These are phyloP conservation scores for Aegilops bicornis DNA, from an alignment of 176 grass and related monocot species.

Conservation along the genomic window DNA sequence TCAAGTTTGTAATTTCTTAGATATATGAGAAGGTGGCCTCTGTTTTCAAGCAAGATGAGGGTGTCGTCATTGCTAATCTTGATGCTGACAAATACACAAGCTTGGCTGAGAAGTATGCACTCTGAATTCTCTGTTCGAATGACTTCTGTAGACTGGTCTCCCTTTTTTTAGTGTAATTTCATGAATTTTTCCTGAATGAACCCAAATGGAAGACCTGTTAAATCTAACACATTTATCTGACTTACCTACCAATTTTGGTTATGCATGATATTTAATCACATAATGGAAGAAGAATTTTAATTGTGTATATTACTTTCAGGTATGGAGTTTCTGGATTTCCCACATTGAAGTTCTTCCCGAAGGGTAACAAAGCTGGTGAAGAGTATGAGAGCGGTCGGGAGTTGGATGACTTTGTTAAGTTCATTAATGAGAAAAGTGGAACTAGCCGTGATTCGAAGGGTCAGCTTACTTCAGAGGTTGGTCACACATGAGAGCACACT, in stretches of 20 bases:
- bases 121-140: constrained; percentile 20
- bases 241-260: background rate
- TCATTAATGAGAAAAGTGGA: constrained; percentile 93
- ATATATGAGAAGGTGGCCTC: constrained; percentile 84
- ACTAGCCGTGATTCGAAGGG: constrained; percentile 82
- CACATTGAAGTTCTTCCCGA: constrained; percentile 94
- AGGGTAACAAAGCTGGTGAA: constrained; percentile 93
- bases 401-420: constrained; percentile 89
- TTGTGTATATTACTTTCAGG: constrained; percentile 50
- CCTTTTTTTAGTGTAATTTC: background rate
- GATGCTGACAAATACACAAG: constrained; percentile 93
- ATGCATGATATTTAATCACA: background rate
- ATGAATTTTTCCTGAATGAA: background rate
- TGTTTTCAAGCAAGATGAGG: constrained; percentile 66
- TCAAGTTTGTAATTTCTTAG: constrained; percentile 45
- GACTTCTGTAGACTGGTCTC: background rate
- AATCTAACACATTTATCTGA: background rate
- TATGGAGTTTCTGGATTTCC: constrained; percentile 93
- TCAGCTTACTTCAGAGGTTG: constrained; percentile 78
- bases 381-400: constrained; percentile 87
- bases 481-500: constrained; percentile 13
- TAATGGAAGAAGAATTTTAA: background rate
- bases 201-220: background rate
- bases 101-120: constrained; percentile 82
- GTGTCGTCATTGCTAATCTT: constrained; percentile 87